These are phyloP conservation scores for Ganoderma lucidum DNA, from an alignment of 1,284 basidiomycete genomes.

Conservation along the genomic window DNA sequence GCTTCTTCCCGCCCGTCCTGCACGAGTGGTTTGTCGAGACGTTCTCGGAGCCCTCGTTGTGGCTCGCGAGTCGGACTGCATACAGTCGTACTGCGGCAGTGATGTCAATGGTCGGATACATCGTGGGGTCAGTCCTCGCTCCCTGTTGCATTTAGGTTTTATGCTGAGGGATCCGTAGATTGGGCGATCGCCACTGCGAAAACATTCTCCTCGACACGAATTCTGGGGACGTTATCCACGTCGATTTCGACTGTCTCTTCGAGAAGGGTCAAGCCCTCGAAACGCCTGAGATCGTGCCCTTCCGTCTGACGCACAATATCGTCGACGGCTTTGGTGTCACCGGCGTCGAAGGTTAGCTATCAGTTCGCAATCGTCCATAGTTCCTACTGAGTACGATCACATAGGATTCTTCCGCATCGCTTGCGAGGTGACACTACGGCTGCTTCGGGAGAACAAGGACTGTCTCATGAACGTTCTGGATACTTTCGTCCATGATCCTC, in stretches of 20 bases:
- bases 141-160: constrained; percentile 16
- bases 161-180: constrained; percentile 50
- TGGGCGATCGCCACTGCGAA: constrained; percentile 98
- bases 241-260: constrained; percentile 98
- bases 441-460: constrained; percentile 93
- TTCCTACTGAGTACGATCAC: not conserved
- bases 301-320: constrained; percentile 95
- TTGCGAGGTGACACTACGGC: constrained; percentile 90
- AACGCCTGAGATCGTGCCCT: constrained; percentile 93
- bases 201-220: constrained; percentile 94
- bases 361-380: not conserved
- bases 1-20: constrained; percentile 84
- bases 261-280: constrained; percentile 95
- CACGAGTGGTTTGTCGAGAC: constrained; percentile 98
- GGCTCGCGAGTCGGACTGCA: constrained; percentile 88
- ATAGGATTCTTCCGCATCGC: constrained; percentile 91
- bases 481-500: constrained; percentile 97
- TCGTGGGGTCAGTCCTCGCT: constrained; percentile 81
- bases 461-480: constrained; percentile 96
- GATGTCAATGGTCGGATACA: constrained; percentile 99
- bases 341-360: constrained; percentile 82
- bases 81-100: constrained; percentile 95
- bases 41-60: constrained; percentile 96
- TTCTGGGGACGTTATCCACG: constrained; percentile 94
- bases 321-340: constrained; percentile 95